Evolutionary conservation across 768 basidiomycete genomes (phyloP).

Genomic region (Amanita molliuscula): DNA sequence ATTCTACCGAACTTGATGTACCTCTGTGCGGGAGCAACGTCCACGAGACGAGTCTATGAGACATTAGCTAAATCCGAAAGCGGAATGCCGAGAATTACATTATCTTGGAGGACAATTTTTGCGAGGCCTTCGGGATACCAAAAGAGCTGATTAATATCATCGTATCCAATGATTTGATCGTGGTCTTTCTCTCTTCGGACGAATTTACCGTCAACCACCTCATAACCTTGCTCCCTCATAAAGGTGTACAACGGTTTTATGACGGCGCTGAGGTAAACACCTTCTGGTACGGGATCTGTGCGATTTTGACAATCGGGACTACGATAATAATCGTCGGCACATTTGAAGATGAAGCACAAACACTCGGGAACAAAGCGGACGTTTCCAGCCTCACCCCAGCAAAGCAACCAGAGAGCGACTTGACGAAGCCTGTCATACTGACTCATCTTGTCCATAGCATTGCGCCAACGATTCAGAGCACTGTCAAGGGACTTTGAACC

Average conservation of each 20-base stretch:
- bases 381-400: constrained; percentile 98
- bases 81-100: constrained; percentile 31
- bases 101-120: constrained; percentile 82
- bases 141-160: constrained; percentile 98
- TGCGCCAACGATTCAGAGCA: constrained; percentile 91
- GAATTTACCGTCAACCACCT: constrained; percentile 91
- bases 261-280: constrained; percentile 82
- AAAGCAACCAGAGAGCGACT: constrained; percentile 89
- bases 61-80: constrained; percentile 6
- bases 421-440: constrained; percentile 97
- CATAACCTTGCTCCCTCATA: constrained; percentile 96
- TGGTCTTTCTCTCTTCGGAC: constrained; percentile 92
- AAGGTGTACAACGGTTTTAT: constrained; percentile 94
- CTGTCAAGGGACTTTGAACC: constrained; percentile 79
- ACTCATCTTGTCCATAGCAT: constrained; percentile 99
- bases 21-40: constrained; percentile 84
- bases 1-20: constrained; percentile 88
- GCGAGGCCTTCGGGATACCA: constrained; percentile 99
- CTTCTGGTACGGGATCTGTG: constrained; percentile 88
- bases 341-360: constrained; percentile 99
- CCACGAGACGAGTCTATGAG: constrained; percentile 77
- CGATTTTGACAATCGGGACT: constrained; percentile 95
- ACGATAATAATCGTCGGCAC: constrained; percentile 98
- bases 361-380: constrained; percentile 96
- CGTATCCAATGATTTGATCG: constrained; percentile 95